These are phyloP conservation scores for Fusarium caatingaense DNA, from an alignment of 2,329 filamentous ascomycete genomes.

Conservation along the genomic window DNA sequence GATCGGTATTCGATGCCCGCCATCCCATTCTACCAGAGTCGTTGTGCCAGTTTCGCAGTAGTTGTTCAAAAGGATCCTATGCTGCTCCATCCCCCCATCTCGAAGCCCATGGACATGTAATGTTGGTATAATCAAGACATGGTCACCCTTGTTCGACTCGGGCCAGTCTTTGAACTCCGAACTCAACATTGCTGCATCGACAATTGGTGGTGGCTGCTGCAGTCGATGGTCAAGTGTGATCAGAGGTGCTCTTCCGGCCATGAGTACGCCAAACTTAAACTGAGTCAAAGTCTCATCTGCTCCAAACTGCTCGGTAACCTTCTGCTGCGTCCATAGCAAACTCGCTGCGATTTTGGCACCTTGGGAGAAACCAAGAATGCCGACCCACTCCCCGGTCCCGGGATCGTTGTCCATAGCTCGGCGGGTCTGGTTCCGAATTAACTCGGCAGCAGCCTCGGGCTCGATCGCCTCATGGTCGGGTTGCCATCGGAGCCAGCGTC, in stretches of 20 bases:
- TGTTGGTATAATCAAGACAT: conserved; percentile 50
- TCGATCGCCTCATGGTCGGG: conserved; percentile 66
- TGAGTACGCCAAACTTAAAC: conserved; percentile 53
- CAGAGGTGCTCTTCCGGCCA: conserved; percentile 50
- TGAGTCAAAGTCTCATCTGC: conserved; percentile 31
- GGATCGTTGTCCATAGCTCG: conserved; percentile 65
- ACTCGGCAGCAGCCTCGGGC: conserved; percentile 53
- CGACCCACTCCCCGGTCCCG: conserved; percentile 69
- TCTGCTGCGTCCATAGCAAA: conserved; percentile 71
- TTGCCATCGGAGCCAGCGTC: conserved; percentile 70
- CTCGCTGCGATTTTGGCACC: conserved; percentile 72
- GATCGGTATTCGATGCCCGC: conserved; percentile 76
- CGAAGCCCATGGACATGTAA: conserved; percentile 60
- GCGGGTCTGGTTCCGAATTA: conserved; percentile 55
- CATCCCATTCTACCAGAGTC: conserved; percentile 77
- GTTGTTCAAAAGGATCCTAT: conserved; percentile 61
- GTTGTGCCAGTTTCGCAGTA: conserved; percentile 69
- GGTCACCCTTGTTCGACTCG: conserved; percentile 58
- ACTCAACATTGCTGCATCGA: conserved; percentile 39
- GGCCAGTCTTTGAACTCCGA: conserved; percentile 53
- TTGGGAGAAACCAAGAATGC: conserved; percentile 73
- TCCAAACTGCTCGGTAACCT: conserved; percentile 54
- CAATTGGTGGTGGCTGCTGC: conserved; percentile 62
- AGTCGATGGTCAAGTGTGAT: conserved; percentile 55
- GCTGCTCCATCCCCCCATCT: conserved; percentile 70